A percentile compares a stretch with the other conserved stretches of the same genome.
phyloP scores from a whole-genome alignment of 2,329 filamentous ascomycete species.

The Colletotrichum orbiculare region DNA sequence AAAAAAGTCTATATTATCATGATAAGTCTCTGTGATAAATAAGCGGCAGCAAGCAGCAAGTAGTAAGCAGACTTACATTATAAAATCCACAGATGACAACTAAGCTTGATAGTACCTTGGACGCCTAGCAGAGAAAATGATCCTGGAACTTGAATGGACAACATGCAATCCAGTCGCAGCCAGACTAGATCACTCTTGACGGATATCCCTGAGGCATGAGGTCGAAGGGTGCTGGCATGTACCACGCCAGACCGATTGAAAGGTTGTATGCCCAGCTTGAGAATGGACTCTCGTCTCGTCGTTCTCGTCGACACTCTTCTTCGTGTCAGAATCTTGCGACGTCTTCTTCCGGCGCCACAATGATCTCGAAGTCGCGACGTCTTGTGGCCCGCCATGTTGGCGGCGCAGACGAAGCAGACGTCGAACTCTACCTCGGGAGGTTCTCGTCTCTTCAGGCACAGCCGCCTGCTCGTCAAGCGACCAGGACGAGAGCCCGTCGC shows the following conservation, averaged over 20 bases:
- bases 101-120: no score
- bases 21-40: no score
- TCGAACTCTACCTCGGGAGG: neutral
- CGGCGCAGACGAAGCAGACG: constrained; percentile 7
- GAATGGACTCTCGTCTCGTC: neutral
- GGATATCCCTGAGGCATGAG: constrained; percentile 20
- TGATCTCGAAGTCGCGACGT: neutral
- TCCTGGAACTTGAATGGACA: no score
- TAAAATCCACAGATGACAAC: no score
- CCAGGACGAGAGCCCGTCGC: neutral
- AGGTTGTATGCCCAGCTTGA: neutral
- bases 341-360: neutral
- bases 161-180: no score
- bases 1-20: no score
- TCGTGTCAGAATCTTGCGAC: neutral
- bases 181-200: neutral
- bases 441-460: neutral
- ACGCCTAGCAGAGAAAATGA: no score
- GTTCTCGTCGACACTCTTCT: neutral
- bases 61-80: no score
- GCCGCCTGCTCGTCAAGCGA: neutral
- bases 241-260: constrained; percentile 11
- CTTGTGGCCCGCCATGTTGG: neutral
- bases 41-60: no score
- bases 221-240: constrained; percentile 13